Base-by-base conservation (phyloP, 1,284 basidiomycete genomes). In the Chiua sp. region DNA sequence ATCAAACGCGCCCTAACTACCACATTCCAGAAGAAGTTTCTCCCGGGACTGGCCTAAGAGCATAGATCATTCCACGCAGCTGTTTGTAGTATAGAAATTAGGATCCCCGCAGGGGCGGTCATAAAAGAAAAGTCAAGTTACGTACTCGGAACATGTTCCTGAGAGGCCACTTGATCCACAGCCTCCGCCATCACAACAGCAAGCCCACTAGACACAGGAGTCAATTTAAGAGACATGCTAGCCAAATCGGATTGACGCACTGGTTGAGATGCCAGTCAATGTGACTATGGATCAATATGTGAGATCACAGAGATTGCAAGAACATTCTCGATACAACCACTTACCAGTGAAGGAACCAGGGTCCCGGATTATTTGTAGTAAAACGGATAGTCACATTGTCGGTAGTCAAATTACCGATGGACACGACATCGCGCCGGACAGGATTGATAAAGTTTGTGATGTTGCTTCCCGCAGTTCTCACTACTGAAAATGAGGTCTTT, bases 261-360 rank as follows among this genome's bases (percentile, higher is more conserved):
- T 65, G 67, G n/a, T 70, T 64, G 5, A 78, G 66, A 53, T 79
- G 79, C 72, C 71, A 79, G 51, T 79, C 74, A 22, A 79, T 72
- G 59, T 79, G 77, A 53, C 77, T 79, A 51, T 2, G 37, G 22
- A 51, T 26, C 1, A 4, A 51, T 11, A 51, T 12, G 57, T 61
- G 11, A 62, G 50, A 57, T 20, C n/a, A 32, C 5, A 18, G 18
- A 7, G 26, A 53, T 44, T 39, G 11, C 47, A 47, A 49, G 11
- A 33, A 13, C 5, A 33, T 15, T 11, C n/a, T 32, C 4, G 5
- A 51, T 26, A 37, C 48, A 28, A 51, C 49, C 13, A 58, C 74
- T 62, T 57, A 80, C 75, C 81, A 82, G 58, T 81, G 80, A 49
- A 82, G 62, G 70, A 80, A 76, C 81, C 82, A 82, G 12, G 81